Evolutionary conservation across 78 protist species (phyloP), one percentile per base, ranked within the genome.

Genomic region (Dictyostelium firmibasis): DNA sequence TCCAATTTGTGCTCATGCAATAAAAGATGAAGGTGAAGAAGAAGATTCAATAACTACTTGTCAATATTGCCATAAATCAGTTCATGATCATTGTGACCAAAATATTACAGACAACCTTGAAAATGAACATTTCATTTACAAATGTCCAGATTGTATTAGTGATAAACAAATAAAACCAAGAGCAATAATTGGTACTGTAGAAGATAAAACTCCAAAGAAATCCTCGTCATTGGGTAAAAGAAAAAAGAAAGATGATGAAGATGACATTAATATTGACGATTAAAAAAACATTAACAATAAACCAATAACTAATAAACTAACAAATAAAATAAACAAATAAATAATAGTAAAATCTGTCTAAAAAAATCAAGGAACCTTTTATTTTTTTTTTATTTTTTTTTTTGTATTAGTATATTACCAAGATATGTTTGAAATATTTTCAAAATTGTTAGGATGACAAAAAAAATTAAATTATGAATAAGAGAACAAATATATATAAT

Each of bases 51-150:
- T 62, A 25, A 69, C 77, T 1, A 62, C 72, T 70, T 89, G 94
- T 70, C 36, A 16, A 9, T 81, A 81, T 29, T 89, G 94, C 81
- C 64, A 64, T 36, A 50, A 85, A 67, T 69, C 43, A 38, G 85
- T 84, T 23, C 94, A 89, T n/a, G 29, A 72, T 47, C 23, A 81
- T 20, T 89, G 94, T 44, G 94, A 89, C 44, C n/a, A 43, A 78
- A 89, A 33, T 47, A 47, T 41, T 74, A 89, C 60, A 50, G 85
- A 47, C 13, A 53, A 43, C 47, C 77, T 41, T 50, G 78, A 27
- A 74, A n/a, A 62, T 70, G 47, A 29, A 50, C 36, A 57, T 60
- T 35, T 18, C 43, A 82, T 16, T 20, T 82, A 89, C 35, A 81
- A 81, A 35, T 89, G 94, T 70, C 94, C 76, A 18, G 2, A 35